phyloP scores from a whole-genome alignment of 1,284 basidiomycete species.

The Wallemia hederae region DNA sequence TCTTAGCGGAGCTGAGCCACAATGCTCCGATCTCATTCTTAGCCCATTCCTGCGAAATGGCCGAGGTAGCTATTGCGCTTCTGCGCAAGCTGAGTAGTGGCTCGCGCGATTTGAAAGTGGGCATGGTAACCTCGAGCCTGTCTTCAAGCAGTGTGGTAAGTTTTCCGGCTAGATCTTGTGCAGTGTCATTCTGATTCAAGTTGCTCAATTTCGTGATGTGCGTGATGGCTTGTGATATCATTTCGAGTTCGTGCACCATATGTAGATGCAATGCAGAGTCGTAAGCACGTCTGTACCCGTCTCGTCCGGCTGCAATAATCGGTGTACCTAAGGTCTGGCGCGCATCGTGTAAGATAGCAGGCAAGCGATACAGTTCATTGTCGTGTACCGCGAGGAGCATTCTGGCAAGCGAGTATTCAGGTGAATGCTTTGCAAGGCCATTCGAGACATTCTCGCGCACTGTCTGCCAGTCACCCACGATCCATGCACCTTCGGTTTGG shows the following conservation, averaged over 20 bases:
- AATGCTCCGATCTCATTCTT: constrained; percentile 39
- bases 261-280: constrained; percentile 66
- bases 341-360: constrained; percentile 30
- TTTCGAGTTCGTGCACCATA: constrained; percentile 57
- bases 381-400: constrained; percentile 51
- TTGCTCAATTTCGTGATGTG: neutral
- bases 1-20: constrained; percentile 82
- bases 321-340: constrained; percentile 48
- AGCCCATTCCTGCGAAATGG: neutral
- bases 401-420: constrained; percentile 48
- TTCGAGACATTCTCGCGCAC: constrained; percentile 31
- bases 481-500: constrained; percentile 81
- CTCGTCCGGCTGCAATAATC: constrained; percentile 46
- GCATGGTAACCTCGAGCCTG: constrained; percentile 47
- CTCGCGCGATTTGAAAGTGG: constrained; percentile 74
- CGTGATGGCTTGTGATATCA: constrained; percentile 28
- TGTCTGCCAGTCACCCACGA: constrained; percentile 73
- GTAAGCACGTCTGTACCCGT: constrained; percentile 60
- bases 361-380: constrained; percentile 21
- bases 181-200: neutral
- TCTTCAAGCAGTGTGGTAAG: constrained; percentile 1
- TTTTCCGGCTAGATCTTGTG: neutral
- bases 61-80: constrained; percentile 37
- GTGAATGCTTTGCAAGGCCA: constrained; percentile 18
- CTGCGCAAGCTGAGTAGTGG: constrained; percentile 68